Evolutionary conservation across 176 grass and related monocot genomes (phyloP), one percentile per base, ranked within the genome.

Genomic region (Zea luxurians): DNA sequence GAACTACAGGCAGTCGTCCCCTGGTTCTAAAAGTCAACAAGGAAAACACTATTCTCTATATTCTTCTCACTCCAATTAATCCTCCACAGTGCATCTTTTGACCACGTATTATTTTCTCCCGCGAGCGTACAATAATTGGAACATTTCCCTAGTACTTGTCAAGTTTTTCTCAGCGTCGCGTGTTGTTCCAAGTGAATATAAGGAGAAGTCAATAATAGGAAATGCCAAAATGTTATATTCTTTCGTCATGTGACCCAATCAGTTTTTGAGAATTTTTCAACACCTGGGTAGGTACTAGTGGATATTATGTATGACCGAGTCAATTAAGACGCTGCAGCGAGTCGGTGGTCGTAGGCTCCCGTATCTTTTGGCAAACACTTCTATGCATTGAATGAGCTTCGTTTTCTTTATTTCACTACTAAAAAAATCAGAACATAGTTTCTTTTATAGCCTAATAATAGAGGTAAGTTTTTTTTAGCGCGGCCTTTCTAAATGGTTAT

Each of bases 11-110:
- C 27, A 27, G 27, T 27, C 1, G 27, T 27, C 38, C 38, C 60
- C 38, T 79, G 16, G 67, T 65, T 84, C 60, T 64, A 18, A 35
- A 64, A 64, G 68, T 49, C 20, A 49, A 48, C 10, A 46, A 44
- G 54, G 21, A 47, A 13, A 46, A 45, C 18, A 47, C 21, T 7
- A 45, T 3, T 10, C 5, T 48, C 4, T 69, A 13, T 34, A 27
- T 48, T 69, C 66, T 47, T 70, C 66, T 69, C 10, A 1, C 44
- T 70, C 44, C 44, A 48, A 70, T 70, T 15, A 13, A 48, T 48
- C 44, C 21, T 35, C 20, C 44, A 15, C 27, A 13, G 18, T 34
- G 12, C 44, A 49, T 36, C 20, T 34, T 48, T 70, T 70, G 67
- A 48, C 18, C 10, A 70, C 6, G 18, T 46, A 48, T 48, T 0